Conservation (phyloP, 352 stramenopile genomes). For the Phytophthora sansomeana region DNA sequence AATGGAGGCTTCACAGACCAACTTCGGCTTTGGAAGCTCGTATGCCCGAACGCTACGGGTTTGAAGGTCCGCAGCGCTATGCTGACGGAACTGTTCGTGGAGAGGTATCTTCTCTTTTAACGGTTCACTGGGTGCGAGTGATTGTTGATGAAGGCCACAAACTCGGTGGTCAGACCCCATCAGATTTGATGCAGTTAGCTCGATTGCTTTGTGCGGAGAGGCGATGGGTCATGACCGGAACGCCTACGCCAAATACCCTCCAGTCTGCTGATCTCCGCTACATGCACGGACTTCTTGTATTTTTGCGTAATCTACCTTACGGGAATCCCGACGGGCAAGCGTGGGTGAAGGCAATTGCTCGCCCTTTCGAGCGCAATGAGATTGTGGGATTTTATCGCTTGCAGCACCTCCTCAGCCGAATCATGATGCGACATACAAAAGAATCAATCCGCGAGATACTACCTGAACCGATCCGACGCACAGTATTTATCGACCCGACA, state of each 20-base stretch:
- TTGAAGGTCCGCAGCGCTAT: conserved; percentile 62
- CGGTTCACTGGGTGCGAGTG: conserved; percentile 88
- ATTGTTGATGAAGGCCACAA: conserved; percentile 97
- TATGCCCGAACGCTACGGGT: conserved; percentile 75
- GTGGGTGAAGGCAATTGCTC: conserved; percentile 79
- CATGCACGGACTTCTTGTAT: conserved; percentile 92
- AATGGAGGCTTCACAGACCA: conserved; percentile 76
- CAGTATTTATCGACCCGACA: conserved; percentile 70
- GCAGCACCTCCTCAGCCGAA: conserved; percentile 82
- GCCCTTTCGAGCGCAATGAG: conserved; percentile 74
- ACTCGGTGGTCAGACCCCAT: conserved; percentile 74
- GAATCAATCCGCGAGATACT: conserved; percentile 82
- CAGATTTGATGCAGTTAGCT: conserved; percentile 86
- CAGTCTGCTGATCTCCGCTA: conserved; percentile 88
- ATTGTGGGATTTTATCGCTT: conserved; percentile 76
- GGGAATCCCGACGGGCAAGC: conserved; percentile 74
- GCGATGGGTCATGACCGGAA: conserved; percentile 98
- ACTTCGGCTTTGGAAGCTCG: conserved; percentile 66
- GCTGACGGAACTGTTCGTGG: conserved; percentile 65
- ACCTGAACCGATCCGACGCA: conserved; percentile 54
- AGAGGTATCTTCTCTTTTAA: conserved; percentile 66
- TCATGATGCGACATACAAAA: conserved; percentile 98
- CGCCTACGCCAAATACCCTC: conserved; percentile 93
- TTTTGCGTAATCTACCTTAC: conserved; percentile 91
- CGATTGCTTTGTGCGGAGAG: conserved; percentile 82